Evolutionary conservation across 2,329 filamentous ascomycete species (phyloP), one percentile per base, ranked within the genome.

Genomic region (Trichoderma cornu-damae): DNA sequence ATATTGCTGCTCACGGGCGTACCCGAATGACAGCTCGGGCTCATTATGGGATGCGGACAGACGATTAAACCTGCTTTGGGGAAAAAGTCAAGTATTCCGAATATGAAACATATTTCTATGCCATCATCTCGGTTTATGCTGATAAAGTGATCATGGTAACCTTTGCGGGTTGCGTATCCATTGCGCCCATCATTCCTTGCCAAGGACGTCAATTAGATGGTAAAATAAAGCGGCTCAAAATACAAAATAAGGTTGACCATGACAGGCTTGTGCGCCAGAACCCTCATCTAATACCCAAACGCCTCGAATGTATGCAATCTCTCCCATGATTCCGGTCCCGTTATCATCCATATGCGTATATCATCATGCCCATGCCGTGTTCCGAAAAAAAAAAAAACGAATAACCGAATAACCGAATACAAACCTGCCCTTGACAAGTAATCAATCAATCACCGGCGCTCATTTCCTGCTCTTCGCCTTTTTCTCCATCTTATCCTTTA

Each of bases 401-500:
- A 38, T 18, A 34, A n/a, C n/a, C n/a, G n/a, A n/a, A n/a, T n/a
- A n/a, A n/a, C n/a, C n/a, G n/a, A n/a, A n/a, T n/a, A n/a, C n/a
- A n/a, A n/a, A n/a, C n/a, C n/a, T 50, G 5, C 9, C 6, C 16
- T 24, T 14, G 11, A 8, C 6, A 53, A 12, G 11, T 16, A 7
- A n/a, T 11, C 20, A 18, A 3, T 22, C 4, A 4, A 46, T 3
- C 32, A 28, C 6, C 6, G 14, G 42, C 16, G 11, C 11, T 48
- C 62, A 68, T 59, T 66, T 69, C 62, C 68, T 70, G 32, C 64
- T 63, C 60, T 70, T 75, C 32, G 66, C 47, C 59, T 72, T 74
- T 61, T 69, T 71, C 43, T 68, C 70, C 16, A 82, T 62, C 59
- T 72, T 77, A 60, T 85, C 83, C 61, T 73, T 75, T 4, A 75